A percentile compares a stretch with the other conserved stretches of the same genome.
phyloP scores from a whole-genome alignment of 139 green algal genomes.

The Astrephomene gubernaculifera region DNA sequence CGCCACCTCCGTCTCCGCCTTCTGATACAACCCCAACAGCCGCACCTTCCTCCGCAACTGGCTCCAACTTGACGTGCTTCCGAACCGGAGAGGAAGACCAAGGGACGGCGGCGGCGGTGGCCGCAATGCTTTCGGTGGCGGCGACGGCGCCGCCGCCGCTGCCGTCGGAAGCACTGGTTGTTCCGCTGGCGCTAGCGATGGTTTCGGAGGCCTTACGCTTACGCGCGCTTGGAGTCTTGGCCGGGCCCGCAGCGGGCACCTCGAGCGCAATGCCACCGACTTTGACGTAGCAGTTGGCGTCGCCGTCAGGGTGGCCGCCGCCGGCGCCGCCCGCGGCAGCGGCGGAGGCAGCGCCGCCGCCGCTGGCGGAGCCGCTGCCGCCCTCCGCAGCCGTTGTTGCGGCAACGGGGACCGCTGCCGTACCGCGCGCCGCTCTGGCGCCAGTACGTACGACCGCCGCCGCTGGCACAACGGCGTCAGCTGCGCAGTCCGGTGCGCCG shows the following conservation, averaged over 20 bases:
- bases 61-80: no score
- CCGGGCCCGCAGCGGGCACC: neutral
- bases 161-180: neutral
- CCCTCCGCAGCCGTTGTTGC: neutral
- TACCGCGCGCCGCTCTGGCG: no score
- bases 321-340: conserved; percentile 21
- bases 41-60: no score
- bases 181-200: neutral
- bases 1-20: no score
- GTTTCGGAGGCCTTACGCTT: conserved; percentile 19
- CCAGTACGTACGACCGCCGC: neutral
- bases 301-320: conserved; percentile 24
- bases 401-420: conserved; percentile 10
- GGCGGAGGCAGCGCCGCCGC: neutral
- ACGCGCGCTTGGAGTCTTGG: neutral
- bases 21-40: no score
- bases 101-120: no score
- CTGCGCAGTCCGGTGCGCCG: no score
- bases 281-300: conserved; percentile 44
- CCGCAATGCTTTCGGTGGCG: no score
- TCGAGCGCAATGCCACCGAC: conserved; percentile 25
- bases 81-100: no score
- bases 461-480: no score
- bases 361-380: neutral
- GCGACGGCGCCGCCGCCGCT: neutral